These are phyloP conservation scores for Alnus rubra DNA, from an alignment of 306 rosid species.

Conservation along the genomic window DNA sequence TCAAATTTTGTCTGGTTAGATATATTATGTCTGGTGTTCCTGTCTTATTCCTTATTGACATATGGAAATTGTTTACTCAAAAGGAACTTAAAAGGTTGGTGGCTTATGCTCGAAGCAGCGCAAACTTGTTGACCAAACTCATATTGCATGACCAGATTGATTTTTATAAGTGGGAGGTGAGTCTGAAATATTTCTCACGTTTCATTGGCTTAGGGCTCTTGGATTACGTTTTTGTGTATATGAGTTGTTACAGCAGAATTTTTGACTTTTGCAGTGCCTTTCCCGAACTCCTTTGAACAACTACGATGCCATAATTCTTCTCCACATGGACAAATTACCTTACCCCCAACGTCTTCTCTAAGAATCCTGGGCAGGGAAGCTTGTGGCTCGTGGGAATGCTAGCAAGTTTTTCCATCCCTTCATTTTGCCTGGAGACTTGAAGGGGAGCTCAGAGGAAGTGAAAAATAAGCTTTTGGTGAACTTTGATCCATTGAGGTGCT, in stretches of 20 bases:
- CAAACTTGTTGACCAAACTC: constrained; percentile 66
- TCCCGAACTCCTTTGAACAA: constrained; percentile 88
- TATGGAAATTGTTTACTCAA: constrained; percentile 19
- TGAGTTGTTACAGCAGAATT: neutral
- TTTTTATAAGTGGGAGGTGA: constrained; percentile 82
- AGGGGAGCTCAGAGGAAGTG: constrained; percentile 55
- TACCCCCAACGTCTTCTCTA: constrained; percentile 87
- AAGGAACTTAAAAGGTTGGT: constrained; percentile 83
- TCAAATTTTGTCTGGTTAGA: neutral
- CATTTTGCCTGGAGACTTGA: constrained; percentile 64
- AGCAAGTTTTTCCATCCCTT: constrained; percentile 72
- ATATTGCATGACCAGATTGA: constrained; percentile 57
- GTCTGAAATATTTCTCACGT: constrained; percentile 20
- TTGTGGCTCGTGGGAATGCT: constrained; percentile 62
- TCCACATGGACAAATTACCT: constrained; percentile 80
- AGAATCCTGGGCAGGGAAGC: constrained; percentile 51
- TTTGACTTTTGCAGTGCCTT: constrained; percentile 64
- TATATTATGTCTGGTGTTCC: constrained; percentile 2
- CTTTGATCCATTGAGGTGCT: constrained; percentile 79
- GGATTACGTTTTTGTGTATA: neutral
- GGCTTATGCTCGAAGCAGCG: constrained; percentile 93
- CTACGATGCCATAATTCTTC: constrained; percentile 82
- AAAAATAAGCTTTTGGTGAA: constrained; percentile 70
- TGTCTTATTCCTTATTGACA: constrained; percentile 23
- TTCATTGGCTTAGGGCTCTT: neutral